Base-by-base conservation (phyloP, 441 rosid species). In the Theobroma grandiflorum region DNA sequence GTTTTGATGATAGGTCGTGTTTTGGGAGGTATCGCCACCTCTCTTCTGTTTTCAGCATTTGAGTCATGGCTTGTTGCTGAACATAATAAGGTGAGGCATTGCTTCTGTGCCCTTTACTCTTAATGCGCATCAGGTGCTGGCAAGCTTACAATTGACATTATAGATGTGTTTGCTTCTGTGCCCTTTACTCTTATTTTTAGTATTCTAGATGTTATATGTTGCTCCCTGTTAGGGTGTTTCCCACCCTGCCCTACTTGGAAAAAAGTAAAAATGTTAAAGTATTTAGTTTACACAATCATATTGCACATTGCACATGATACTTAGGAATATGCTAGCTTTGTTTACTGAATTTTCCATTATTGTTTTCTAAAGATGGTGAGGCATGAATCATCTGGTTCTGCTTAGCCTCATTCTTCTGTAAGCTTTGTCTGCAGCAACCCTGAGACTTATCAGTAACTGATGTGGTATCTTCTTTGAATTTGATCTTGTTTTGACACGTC, bases 31-130 rank as follows among this genome's bases (percentile, higher is more conserved):
- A 92, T 96, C 57, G 99, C 99, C 20, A 96, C 99, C 82, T 96
- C 99, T 83, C 91, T 96, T 8, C 91, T 96, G 55, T 96, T 95
- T 75, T 96, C 98, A 62, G 93, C 99, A 66, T 96, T 96, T 66
- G 99, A 96, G 88, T 96, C 98, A 45, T 96, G 99, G 99, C 99
- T 96, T 38, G 98, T 96, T 72, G 99, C 99, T 42, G 99, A 96
- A 82, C 99, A 96, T 92, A 92, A 92, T 78, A 96, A 95, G 99
- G 99, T 93, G 76, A 78, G 79, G 22, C 42, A 69, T 76, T 53
- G 62, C 50, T 72, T 52, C 40, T 81, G 58, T 75, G 8, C 57
- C 78, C 12, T 50, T 73, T 63, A 16, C 64, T 72, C 47, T 43
- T 66, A 0, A 45, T 45, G 43, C 59, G 4, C 33, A 26, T 45